Evolutionary conservation across 352 stramenopile species (phyloP), one percentile per base, ranked within the genome.

Genomic region (Globisporangium cederbergense): DNA sequence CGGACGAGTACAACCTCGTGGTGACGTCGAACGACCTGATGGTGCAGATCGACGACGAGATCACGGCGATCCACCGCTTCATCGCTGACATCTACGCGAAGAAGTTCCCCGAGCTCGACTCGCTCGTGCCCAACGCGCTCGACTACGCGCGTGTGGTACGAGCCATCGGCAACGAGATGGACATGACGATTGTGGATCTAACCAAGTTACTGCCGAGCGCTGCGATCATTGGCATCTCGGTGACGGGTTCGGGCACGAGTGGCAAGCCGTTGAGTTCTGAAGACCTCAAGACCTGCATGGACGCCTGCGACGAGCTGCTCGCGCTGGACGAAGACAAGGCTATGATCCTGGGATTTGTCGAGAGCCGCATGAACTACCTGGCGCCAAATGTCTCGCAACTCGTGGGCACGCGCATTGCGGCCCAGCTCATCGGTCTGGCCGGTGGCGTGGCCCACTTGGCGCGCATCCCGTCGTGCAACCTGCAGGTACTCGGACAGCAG

Each of bases 391-490:
- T 97, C 7, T 96, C 90, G 25, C 86, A 95, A 42, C 72, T 99
- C 4, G 81, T 99, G n/a, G 97, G 97, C 5, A 96, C 96, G 34
- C 80, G 90, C 16, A 95, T 99, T 42, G 95, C 97, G 5, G 97
- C 97, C 28, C 82, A 97, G 73, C 70, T 99, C 6, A 74, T 99
- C 3, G 96, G 89, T 20, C 75, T 99, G 40, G 95, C 96, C 9
- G 98, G 98, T 34, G 97, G 97, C 38, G 79, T 99, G 18, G 84
- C 85, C 3, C 79, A 98, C 54, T 77, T 99, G 14, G 83, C 90
- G 20, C 89, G 90, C 22, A 99, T 99, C 62, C 98, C 98, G 46
- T 88, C 95, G 45, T 99, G 97, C 70, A 99, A 99, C 66, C 73
- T 99, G 14, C 96, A 99, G 78, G 88, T 97, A 25, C 74, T 99